Evolutionary conservation across 305 asterid genomes (phyloP).

Genomic region (Salvia sclarea): DNA sequence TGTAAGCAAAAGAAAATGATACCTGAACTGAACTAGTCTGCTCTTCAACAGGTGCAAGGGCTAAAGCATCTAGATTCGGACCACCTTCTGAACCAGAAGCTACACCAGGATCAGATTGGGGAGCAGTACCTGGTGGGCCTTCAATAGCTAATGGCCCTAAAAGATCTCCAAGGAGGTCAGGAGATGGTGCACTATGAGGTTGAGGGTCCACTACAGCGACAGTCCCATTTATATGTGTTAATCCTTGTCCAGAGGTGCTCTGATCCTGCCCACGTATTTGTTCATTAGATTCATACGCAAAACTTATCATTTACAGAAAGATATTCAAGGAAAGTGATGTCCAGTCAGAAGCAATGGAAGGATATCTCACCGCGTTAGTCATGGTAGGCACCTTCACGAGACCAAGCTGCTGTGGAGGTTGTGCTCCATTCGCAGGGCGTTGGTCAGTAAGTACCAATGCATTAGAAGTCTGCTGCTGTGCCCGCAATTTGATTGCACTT

Average conservation of each 20-base stretch:
- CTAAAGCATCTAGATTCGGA: conserved; percentile 59
- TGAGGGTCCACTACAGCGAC: conserved; percentile 83
- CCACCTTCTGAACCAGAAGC: conserved; percentile 49
- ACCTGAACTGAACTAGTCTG: conserved; percentile 75
- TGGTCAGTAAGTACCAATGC: conserved; percentile 84
- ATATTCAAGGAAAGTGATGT: conserved; percentile 24
- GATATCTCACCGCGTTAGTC: conserved; percentile 59
- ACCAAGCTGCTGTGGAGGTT: conserved; percentile 69
- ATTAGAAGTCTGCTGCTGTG: conserved; percentile 85
- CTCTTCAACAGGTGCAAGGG: conserved; percentile 77
- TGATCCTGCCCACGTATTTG: conserved; percentile 48
- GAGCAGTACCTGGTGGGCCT: conserved; percentile 57
- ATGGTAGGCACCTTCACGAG: conserved; percentile 72
- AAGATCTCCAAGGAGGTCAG: conserved; percentile 94
- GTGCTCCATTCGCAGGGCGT: conserved; percentile 69
- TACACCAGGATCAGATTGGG: conserved; percentile 51
- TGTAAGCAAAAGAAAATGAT: conserved; percentile 33
- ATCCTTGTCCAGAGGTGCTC: conserved; percentile 48
- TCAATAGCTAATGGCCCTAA: conserved; percentile 88
- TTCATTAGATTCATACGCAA: conserved; percentile 30
- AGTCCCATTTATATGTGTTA: conserved; percentile 73
- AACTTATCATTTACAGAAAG: conserved; percentile 15
- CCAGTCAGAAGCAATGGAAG: conserved; percentile 32
- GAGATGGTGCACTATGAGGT: conserved; percentile 65
- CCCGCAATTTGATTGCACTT: conserved; percentile 90